Base-by-base conservation (phyloP, 1,284 basidiomycete genomes). In the Leccinum griseonigrum region DNA sequence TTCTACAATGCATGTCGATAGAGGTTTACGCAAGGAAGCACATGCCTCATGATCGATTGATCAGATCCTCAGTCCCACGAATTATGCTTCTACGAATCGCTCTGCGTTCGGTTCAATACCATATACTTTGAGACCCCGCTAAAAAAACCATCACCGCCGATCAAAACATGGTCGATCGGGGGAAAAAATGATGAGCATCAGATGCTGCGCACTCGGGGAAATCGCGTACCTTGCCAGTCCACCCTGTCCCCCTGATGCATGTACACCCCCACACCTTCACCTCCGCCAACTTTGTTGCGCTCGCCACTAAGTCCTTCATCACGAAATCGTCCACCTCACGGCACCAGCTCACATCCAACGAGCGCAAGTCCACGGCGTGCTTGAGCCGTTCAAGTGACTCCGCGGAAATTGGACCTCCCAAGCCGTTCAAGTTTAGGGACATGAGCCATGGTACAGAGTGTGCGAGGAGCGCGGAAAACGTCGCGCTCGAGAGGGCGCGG, bases 341-440 rank as follows among this genome's bases (percentile, higher is more conserved):
- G 66, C 95, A 95, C 84, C 94, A 99, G 1, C 95, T 90, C 6
- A 97, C 74, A 70, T 99, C 93, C 38, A 98, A 70, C 69, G 78
- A 81, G 64, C 75, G 78, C 67, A 98, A 69, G 28, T 81, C 75
- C 4, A 69, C 73, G 18, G 83, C 84, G 0, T 69, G 67, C 40
- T 75, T 73, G 34, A 97, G 80, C 46, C 67, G 67, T 53, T 74
- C 77, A 43, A 97, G 75, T 1, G 83, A 81, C 11, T 84, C 83
- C 36, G 83, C 79, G 0, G 83, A 81, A 1, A 87, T 80, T 1
- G 81, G 54, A 40, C 36, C 36, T 16, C 68, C 69, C 16, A 74
- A 26, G 18, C 71, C 90, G 63, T 95, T 92, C 67, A 99, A 83
- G 65, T 85, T 84, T 29, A 98, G 80, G 28, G 80, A 71, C 55